These are phyloP conservation scores for Phoma sp. DNA, from an alignment of 2,329 filamentous ascomycete genomes.

Conservation along the genomic window DNA sequence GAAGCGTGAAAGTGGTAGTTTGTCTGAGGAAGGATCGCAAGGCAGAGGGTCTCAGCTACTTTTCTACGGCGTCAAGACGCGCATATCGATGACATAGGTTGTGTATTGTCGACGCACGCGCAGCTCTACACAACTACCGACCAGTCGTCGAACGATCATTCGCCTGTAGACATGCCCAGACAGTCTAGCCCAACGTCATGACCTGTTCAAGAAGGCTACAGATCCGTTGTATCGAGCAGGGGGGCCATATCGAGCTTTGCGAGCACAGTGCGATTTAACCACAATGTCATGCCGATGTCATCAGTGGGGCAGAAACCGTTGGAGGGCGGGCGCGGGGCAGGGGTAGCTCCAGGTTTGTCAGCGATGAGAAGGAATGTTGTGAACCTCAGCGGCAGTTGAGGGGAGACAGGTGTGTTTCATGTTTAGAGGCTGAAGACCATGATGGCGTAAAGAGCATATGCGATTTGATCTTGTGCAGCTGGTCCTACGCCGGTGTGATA, in stretches of 20 bases:
- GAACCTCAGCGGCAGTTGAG: not conserved
- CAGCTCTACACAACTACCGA: slow-evolving; percentile 28
- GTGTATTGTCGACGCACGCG: slow-evolving; percentile 11
- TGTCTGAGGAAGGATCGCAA: not conserved
- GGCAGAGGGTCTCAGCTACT: slow-evolving; percentile 15
- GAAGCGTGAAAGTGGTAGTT: not conserved
- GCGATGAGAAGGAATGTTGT: not conserved
- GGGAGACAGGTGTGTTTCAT: slow-evolving; percentile 7
- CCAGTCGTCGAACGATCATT: slow-evolving; percentile 19
- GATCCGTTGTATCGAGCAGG: slow-evolving; percentile 20
- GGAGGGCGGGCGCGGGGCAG: slow-evolving; percentile 15
- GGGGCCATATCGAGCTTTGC: slow-evolving; percentile 23
- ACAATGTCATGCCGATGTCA: slow-evolving; percentile 39
- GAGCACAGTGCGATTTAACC: slow-evolving; percentile 20
- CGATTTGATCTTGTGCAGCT: not conserved
- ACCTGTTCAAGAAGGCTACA: slow-evolving; percentile 29
- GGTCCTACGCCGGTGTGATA: not conserved
- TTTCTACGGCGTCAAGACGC: slow-evolving; percentile 19
- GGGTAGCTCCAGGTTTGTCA: slow-evolving; percentile 17
- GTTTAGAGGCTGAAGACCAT: slow-evolving; percentile 25
- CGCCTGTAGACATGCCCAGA: slow-evolving; percentile 34
- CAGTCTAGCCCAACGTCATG: slow-evolving; percentile 39
- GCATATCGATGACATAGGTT: slow-evolving; percentile 32
- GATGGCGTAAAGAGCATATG: slow-evolving; percentile 13
- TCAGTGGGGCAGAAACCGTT: slow-evolving; percentile 28